phyloP scores from a whole-genome alignment of 192 early-diverging fungal genomes.

The Coemansia sp. region DNA sequence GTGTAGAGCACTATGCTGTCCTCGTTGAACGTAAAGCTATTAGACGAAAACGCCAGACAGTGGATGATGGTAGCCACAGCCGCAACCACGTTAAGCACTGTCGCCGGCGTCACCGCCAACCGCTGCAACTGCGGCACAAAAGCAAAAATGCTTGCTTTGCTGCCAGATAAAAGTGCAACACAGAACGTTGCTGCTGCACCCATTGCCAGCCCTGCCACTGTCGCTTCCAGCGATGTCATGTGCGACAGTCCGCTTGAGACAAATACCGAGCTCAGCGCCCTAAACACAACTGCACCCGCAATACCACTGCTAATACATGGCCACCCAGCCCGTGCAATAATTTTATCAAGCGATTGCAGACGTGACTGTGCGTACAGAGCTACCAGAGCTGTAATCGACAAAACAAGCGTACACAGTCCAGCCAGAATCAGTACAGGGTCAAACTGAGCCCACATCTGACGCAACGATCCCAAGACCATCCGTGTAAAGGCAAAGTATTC shows the following conservation, averaged over 20 bases:
- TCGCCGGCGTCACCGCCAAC: conserved; percentile 18
- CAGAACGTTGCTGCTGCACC: conserved; percentile 24
- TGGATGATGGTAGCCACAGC: conserved; percentile 48
- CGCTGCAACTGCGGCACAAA: neutral
- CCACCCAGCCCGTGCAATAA: conserved; percentile 6
- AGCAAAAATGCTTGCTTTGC: neutral
- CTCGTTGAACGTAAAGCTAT: conserved; percentile 90
- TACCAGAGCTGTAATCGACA: conserved; percentile 8
- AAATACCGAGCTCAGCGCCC: conserved; percentile 16
- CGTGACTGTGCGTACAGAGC: conserved; percentile 12
- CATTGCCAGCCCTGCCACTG: conserved; percentile 17
- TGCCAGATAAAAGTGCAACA: neutral
- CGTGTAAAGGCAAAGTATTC: conserved; percentile 59
- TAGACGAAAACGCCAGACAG: conserved; percentile 72
- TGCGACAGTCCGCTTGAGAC: conserved; percentile 8
- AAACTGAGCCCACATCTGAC: conserved; percentile 92
- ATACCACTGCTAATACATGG: conserved; percentile 7
- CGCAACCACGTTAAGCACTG: conserved; percentile 32
- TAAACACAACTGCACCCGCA: conserved; percentile 9
- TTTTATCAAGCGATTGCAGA: conserved; percentile 7
- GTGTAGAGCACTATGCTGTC: conserved; percentile 70
- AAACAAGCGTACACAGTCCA: conserved; percentile 62
- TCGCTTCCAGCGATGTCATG: conserved; percentile 15
- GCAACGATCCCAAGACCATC: conserved; percentile 65
- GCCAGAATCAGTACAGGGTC: conserved; percentile 73